Percentiles rank a stretch among this genome's conserved stretches.
phyloP scores from a whole-genome alignment of 129 eudicot genomes.

The Scalesia atractyloides region DNA sequence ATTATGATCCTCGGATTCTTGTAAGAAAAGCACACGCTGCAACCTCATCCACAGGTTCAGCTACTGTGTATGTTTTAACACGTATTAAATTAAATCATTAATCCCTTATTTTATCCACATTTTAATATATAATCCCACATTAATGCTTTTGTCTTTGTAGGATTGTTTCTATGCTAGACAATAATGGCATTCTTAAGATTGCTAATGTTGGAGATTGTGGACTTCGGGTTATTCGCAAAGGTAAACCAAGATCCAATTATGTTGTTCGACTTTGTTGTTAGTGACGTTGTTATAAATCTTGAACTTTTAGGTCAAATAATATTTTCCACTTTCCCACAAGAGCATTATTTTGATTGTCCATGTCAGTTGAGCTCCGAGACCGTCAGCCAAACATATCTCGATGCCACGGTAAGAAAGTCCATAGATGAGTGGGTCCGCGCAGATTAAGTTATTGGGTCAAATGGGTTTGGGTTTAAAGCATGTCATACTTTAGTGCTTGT shows the following conservation, averaged over 20 bases:
- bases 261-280: background rate
- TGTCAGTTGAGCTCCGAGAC: constrained; percentile 93
- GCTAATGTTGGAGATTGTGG: constrained; percentile 94
- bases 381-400: constrained; percentile 77
- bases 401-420: constrained; percentile 65
- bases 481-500: background rate
- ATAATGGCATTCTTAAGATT: constrained; percentile 71
- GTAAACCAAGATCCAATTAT: background rate
- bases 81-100: constrained; percentile 10
- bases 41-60: constrained; percentile 86
- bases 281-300: constrained; percentile 8
- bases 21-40: constrained; percentile 90
- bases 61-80: constrained; percentile 82
- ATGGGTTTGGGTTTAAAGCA: background rate
- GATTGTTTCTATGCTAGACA: constrained; percentile 78
- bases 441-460: background rate
- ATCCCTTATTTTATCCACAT: constrained; percentile 20
- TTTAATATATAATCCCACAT: constrained; percentile 11
- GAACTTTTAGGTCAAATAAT: constrained; percentile 71
- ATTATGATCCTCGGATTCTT: constrained; percentile 70
- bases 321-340: constrained; percentile 68
- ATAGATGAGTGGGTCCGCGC: background rate
- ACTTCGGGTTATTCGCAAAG: constrained; percentile 41
- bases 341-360: constrained; percentile 94
- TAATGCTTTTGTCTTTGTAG: constrained; percentile 38